Evolutionary conservation across 768 basidiomycete genomes (phyloP), one percentile per base, ranked within the genome.

Genomic region (Lactarius psammicola): DNA sequence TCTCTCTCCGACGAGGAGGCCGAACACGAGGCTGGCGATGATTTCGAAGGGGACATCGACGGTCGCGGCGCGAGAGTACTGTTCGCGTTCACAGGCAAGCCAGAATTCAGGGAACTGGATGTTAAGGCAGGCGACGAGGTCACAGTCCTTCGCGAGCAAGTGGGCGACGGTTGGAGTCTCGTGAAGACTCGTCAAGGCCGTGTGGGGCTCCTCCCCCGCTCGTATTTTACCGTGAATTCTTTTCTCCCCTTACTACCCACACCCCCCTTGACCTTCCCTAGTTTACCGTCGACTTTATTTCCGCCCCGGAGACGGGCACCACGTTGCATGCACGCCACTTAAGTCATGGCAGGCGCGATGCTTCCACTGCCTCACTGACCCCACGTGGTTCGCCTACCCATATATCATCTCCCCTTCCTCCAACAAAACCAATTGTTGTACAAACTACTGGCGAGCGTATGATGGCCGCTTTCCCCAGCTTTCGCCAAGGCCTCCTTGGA

Each of bases 121-220:
- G 84, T 91, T 20, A 79, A 80, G 62, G 89, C 88, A 1, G 90
- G 91, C 15, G 88, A 91, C 68, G 81, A 82, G 67, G 74, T 94
- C 26, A 84, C 87, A 56, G 77, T 92, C n/a, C 71, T 94, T 58
- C 87, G 84, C 68, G 88, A 90, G 66, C 82, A 90, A 60, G 79
- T 86, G 1, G 86, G 85, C 8, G 89, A 92, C 68, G 91, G 90
- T 6, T 92, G 91, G 91, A 92, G 91, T 76, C 78, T 93, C 40
- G 87, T 88, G 17, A 84, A 79, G 76, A 81, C 69, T 10, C 68
- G 61, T 30, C 65, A 53, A 38, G 85, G 84, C 33, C 85, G 87
- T 71, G 75, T 89, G 62, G 91, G 91, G 1, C 75, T 92, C 65
- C 68, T 92, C 56, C 91, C 91, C 23, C 79, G 80, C 49, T 77